A percentile compares a stretch with the other conserved stretches of the same genome.
Evolutionary conservation across 495 filamentous ascomycete genomes (phyloP).

Genomic region (Choiromyces venosus): DNA sequence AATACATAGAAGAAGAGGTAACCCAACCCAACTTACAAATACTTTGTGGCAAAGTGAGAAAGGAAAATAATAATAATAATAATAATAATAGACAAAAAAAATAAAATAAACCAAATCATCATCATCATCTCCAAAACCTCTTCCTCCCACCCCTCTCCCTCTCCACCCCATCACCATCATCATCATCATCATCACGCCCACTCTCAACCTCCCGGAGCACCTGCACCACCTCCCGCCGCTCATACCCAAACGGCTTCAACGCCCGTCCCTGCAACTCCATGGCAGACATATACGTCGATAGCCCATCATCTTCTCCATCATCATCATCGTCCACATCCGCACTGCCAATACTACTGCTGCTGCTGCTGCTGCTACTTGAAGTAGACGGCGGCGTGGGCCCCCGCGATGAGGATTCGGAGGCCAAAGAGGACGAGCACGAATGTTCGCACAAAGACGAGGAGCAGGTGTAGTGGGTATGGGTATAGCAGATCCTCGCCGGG

Average conservation of each 20-base stretch:
- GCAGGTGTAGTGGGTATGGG: background rate
- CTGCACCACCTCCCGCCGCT: constrained; percentile 9
- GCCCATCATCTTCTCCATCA: background rate
- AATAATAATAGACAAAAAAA: background rate
- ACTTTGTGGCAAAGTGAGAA: no score
- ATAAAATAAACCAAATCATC: background rate
- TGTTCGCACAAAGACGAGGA: background rate
- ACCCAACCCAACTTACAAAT: no score
- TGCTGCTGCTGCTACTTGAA: background rate
- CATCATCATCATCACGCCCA: constrained; percentile 3
- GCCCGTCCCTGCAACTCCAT: background rate
- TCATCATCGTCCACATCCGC: background rate
- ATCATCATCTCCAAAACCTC: constrained; percentile 14
- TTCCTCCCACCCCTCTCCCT: background rate
- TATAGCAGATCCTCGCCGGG: background rate
- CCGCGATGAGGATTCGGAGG: background rate
- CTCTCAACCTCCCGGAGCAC: constrained; percentile 12
- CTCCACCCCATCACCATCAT: background rate
- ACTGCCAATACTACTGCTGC: background rate
- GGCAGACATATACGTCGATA: background rate
- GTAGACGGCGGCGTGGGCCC: background rate
- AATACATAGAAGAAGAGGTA: background rate
- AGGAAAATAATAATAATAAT: background rate
- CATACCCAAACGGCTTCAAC: constrained; percentile 15
- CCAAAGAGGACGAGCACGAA: constrained; percentile 5